Conservation (phyloP, 805 yeast genomes). For the Kazachstania martiniae region DNA sequence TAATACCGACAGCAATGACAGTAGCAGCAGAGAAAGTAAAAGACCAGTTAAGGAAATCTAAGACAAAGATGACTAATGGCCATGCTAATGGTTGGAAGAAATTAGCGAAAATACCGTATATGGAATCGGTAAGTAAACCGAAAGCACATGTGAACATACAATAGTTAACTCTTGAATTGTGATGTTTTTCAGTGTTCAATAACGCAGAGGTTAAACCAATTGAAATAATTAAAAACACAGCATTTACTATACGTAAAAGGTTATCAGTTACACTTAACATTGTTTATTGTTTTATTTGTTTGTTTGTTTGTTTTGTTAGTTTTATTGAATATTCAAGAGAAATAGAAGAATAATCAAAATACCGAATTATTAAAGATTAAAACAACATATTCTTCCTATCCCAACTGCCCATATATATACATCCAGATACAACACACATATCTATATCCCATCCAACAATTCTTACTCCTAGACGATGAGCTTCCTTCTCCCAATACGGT, state of each 20-base stretch:
- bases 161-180: constrained; percentile 75
- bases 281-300: constrained; percentile 11
- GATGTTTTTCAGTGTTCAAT: constrained; percentile 50
- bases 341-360: no score
- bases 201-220: constrained; percentile 88
- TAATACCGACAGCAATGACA: constrained; percentile 84
- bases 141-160: constrained; percentile 81
- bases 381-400: no score
- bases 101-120: constrained; percentile 72
- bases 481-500: no score
- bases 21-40: constrained; percentile 93
- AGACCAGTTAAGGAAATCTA: constrained; percentile 82
- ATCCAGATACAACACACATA: no score
- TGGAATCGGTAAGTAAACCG: constrained; percentile 67
- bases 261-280: constrained; percentile 68
- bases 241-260: constrained; percentile 62
- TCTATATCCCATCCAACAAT: no score
- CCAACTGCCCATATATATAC: no score
- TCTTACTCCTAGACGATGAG: no score
- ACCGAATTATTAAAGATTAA: no score
- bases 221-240: constrained; percentile 63
- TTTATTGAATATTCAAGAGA: neutral
- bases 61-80: constrained; percentile 63
- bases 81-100: constrained; percentile 67
- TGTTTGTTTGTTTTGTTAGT: neutral